Conservation (phyloP, 805 yeast species). For the Debaryomyces hansenii region DNA sequence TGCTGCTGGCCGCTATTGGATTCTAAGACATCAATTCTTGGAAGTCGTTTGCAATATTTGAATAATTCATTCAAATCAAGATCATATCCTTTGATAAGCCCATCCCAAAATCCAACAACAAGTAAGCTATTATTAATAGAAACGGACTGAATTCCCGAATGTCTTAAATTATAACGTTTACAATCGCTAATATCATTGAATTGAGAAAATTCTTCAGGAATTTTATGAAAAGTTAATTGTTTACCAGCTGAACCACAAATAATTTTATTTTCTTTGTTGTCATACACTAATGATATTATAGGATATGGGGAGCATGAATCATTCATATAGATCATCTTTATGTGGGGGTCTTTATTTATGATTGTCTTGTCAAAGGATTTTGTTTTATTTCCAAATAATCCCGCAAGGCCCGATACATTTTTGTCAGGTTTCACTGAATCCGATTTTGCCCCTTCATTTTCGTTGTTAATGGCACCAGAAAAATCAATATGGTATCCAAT, state of each 20-base stretch:
- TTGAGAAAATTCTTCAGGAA: not conserved
- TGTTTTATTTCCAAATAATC: not conserved
- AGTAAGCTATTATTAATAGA: constrained; percentile 25
- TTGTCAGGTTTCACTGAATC: not conserved
- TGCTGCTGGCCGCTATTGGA: constrained; percentile 5
- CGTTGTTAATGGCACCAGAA: too few relatives aligned
- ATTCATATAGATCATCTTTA: constrained; percentile 19
- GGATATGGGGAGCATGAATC: constrained; percentile 55
- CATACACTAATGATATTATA: constrained; percentile 42
- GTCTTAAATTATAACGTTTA: constrained; percentile 9
- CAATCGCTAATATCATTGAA: not conserved
- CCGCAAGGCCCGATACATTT: not conserved
- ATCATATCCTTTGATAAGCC: constrained; percentile 33
- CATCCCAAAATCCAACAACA: constrained; percentile 51
- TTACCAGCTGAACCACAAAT: constrained; percentile 53
- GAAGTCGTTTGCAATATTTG: constrained; percentile 12
- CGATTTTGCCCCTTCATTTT: not conserved
- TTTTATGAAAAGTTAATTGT: constrained; percentile 29
- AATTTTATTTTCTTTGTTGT: constrained; percentile 20
- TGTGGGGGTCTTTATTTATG: constrained; percentile 24
- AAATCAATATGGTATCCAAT: constrained; percentile 24
- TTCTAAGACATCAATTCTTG: constrained; percentile 7
- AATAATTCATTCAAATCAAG: constrained; percentile 5
- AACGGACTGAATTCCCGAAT: constrained; percentile 21
- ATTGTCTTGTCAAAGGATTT: constrained; percentile 9